phyloP scores from a whole-genome alignment of 352 stramenopile genomes.

The Phytophthora sojae region DNA sequence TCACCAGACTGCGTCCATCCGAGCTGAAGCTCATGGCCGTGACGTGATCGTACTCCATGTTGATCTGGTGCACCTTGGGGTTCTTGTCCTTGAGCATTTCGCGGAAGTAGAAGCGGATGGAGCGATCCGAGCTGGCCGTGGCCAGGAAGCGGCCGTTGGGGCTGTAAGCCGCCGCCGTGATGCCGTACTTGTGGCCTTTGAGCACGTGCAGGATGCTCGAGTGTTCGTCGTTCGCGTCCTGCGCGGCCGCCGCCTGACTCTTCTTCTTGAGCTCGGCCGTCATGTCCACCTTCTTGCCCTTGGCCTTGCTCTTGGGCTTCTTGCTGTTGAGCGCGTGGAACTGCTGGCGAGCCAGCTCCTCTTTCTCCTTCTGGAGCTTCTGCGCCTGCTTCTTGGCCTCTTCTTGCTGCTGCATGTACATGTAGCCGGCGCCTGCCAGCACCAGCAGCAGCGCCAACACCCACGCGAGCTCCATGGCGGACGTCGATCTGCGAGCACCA shows the following conservation, averaged over 20 bases:
- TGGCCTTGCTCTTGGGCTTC: slow-evolving; percentile 66
- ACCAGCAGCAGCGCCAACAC: slow-evolving; percentile 69
- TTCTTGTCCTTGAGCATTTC: slow-evolving; percentile 73
- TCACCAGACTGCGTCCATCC: slow-evolving; percentile 72
- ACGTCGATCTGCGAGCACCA: background rate
- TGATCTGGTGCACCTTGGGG: slow-evolving; percentile 66
- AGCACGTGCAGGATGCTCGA: slow-evolving; percentile 52
- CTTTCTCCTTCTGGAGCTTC: slow-evolving; percentile 56
- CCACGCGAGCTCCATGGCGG: slow-evolving; percentile 47
- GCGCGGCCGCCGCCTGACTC: slow-evolving; percentile 11
- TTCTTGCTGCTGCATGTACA: slow-evolving; percentile 65
- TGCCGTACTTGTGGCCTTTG: slow-evolving; percentile 74
- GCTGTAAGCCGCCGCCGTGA: slow-evolving; percentile 75
- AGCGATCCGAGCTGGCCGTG: slow-evolving; percentile 79
- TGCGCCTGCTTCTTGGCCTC: slow-evolving; percentile 47
- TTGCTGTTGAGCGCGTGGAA: slow-evolving; percentile 55
- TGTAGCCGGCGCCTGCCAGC: slow-evolving; percentile 61
- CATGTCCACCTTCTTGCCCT: slow-evolving; percentile 72
- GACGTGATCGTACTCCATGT: slow-evolving; percentile 82
- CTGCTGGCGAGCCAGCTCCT: slow-evolving; percentile 58
- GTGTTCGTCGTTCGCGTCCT: slow-evolving; percentile 46
- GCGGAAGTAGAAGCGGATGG: slow-evolving; percentile 73
- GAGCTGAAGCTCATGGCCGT: slow-evolving; percentile 81
- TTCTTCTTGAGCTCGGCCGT: slow-evolving; percentile 80
- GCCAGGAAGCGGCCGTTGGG: slow-evolving; percentile 83